These are phyloP conservation scores for Zizania palustris DNA, from an alignment of 202 grass and related monocot genomes.

Conservation along the genomic window DNA sequence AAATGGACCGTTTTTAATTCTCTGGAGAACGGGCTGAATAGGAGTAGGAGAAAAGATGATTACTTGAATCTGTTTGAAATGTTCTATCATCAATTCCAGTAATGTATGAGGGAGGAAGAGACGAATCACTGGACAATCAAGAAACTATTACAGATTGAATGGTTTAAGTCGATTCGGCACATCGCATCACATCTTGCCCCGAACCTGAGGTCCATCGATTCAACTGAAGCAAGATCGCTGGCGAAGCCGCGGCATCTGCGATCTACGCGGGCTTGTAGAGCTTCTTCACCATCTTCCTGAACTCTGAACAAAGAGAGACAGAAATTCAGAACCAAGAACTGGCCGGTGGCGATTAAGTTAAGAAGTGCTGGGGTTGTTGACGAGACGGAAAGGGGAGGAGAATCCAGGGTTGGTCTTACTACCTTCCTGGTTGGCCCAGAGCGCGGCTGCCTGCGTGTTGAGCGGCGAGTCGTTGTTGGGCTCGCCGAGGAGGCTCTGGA, in stretches of 20 bases:
- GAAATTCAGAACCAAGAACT: too few species aligned
- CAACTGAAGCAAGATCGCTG: neutral
- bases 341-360: too few species aligned
- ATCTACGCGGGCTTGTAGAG: constrained; percentile 64
- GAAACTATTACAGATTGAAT: constrained; percentile 20
- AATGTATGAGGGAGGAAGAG: constrained; percentile 6
- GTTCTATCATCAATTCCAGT: neutral
- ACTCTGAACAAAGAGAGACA: constrained; percentile 37
- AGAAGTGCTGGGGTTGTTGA: too few species aligned
- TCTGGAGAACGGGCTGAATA: neutral
- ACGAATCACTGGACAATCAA: constrained; percentile 19
- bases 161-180: neutral
- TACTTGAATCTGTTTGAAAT: neutral
- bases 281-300: constrained; percentile 96
- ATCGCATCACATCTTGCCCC: too few species aligned
- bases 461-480: constrained; percentile 95
- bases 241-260: neutral
- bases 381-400: too few species aligned
- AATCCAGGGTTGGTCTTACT: too few species aligned
- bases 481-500: constrained; percentile 92
- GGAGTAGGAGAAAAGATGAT: neutral
- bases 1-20: neutral
- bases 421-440: constrained; percentile 79
- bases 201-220: neutral
- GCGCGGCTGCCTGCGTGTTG: constrained; percentile 83